A percentile compares a stretch with the other conserved stretches of the same genome.
Evolutionary conservation across 768 basidiomycete genomes (phyloP).

Genomic region (Phaffia tasmanica): DNA sequence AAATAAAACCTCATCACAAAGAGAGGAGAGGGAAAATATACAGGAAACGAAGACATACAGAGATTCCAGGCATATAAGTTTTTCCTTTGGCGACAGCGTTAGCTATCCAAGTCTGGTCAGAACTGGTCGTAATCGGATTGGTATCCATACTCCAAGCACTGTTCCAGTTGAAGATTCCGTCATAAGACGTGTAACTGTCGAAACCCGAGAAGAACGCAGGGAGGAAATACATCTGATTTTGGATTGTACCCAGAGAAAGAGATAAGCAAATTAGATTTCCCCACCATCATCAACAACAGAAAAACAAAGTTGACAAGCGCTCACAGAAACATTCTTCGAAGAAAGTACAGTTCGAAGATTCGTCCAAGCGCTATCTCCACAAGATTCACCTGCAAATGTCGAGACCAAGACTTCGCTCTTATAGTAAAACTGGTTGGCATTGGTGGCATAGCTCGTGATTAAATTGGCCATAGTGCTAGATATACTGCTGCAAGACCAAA

Average conservation of each 20-base stretch:
- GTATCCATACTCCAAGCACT: conserved; percentile 29
- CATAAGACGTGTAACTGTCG: conserved; percentile 5
- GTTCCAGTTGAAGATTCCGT: conserved; percentile 28
- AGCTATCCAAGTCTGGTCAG: conserved; percentile 13
- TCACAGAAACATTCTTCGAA: conserved; percentile 9
- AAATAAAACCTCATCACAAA: conserved; percentile 34
- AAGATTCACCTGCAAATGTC: conserved; percentile 60
- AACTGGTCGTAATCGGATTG: conserved; percentile 16
- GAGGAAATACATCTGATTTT: conserved; percentile 46
- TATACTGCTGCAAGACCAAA: conserved; percentile 18
- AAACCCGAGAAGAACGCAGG: conserved; percentile 53
- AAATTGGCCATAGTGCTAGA: conserved; percentile 34
- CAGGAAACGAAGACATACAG: conserved; percentile 4
- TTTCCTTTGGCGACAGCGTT: not conserved
- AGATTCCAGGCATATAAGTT: conserved; percentile 17
- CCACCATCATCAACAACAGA: not conserved
- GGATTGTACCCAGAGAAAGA: not conserved
- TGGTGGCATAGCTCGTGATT: conserved; percentile 47
- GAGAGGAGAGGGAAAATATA: not conserved
- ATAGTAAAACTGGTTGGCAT: conserved; percentile 53
- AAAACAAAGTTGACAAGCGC: not conserved
- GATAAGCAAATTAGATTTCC: not conserved
- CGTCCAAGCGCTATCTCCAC: conserved; percentile 32
- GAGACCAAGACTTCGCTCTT: conserved; percentile 53
- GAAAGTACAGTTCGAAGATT: conserved; percentile 7